These are phyloP conservation scores for Psilocybe cyanescens DNA, from an alignment of 768 basidiomycete species.

Conservation along the genomic window DNA sequence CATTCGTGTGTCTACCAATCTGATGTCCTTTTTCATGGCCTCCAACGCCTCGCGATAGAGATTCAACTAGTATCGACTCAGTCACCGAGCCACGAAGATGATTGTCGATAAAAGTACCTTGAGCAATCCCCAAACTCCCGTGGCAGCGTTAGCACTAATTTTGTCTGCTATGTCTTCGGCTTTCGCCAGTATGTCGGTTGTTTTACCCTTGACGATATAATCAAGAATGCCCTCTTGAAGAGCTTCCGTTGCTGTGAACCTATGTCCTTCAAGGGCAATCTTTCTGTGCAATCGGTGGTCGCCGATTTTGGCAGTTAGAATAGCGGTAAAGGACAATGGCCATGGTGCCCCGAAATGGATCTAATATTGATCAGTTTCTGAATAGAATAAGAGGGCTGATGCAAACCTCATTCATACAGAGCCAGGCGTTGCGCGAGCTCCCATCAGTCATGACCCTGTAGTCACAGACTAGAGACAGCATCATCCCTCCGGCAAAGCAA, in stretches of 20 bases:
- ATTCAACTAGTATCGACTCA: constrained; percentile 41
- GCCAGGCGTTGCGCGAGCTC: constrained; percentile 75
- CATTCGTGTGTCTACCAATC: constrained; percentile 34
- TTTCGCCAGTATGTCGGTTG: constrained; percentile 59
- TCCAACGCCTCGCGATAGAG: constrained; percentile 61
- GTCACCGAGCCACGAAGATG: background rate
- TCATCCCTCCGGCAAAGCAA: constrained; percentile 83
- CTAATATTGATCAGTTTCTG: constrained; percentile 33
- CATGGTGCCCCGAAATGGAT: constrained; percentile 83
- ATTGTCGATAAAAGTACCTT: constrained; percentile 47
- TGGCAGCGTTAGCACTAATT: constrained; percentile 52
- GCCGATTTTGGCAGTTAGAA: constrained; percentile 69
- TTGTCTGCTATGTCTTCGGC: constrained; percentile 65
- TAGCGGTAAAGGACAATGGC: constrained; percentile 70
- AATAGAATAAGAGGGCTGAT: background rate
- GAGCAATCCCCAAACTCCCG: constrained; percentile 75
- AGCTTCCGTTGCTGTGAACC: constrained; percentile 77
- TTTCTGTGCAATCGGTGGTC: constrained; percentile 64
- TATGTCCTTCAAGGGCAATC: constrained; percentile 78
- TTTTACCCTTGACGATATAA: constrained; percentile 64
- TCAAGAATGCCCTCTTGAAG: constrained; percentile 71
- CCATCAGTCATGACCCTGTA: constrained; percentile 90
- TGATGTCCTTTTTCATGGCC: constrained; percentile 40
- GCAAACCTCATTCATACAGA: constrained; percentile 90
- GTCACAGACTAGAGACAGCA: constrained; percentile 82